These are phyloP conservation scores for Gypsophila paniculata DNA, from an alignment of 179 eudicot species.

Conservation along the genomic window DNA sequence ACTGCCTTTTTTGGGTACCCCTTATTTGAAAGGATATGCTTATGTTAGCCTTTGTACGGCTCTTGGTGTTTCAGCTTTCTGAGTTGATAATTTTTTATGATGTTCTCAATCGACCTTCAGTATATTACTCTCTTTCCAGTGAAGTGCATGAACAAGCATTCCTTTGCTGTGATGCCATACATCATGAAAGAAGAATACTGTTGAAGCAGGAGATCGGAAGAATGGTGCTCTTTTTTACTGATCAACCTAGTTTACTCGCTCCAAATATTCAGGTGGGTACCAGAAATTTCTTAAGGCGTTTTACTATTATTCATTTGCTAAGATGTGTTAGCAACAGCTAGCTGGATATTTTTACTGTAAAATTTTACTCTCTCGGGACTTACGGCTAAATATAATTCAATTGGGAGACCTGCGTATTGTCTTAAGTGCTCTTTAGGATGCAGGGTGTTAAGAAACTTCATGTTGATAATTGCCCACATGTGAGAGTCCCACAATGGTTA, in stretches of 20 bases:
- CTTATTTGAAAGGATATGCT: not conserved
- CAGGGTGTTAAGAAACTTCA: too few species aligned
- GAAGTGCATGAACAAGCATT: conserved; percentile 97
- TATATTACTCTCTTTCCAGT: conserved; percentile 35
- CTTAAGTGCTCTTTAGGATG: not conserved
- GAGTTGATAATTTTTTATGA: too few species aligned
- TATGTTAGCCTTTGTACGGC: not conserved
- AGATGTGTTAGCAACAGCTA: not conserved
- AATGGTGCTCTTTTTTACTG: conserved; percentile 95
- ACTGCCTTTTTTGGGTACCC: too few species aligned
- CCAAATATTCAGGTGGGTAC: conserved; percentile 88
- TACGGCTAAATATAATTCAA: not conserved
- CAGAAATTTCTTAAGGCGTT: conserved; percentile 10
- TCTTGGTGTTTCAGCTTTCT: not conserved
- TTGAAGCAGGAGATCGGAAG: conserved; percentile 96
- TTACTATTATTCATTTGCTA: conserved; percentile 48
- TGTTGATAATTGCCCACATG: too few species aligned
- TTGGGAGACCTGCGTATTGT: conserved; percentile 2
- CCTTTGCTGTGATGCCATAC: conserved; percentile 79
- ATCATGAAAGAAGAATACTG: conserved; percentile 82
- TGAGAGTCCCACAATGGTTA: too few species aligned
- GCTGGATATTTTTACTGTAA: not conserved
- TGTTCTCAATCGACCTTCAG: not conserved
- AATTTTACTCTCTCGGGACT: not conserved
- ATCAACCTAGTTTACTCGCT: conserved; percentile 95